Evolutionary conservation across 495 filamentous ascomycete species (phyloP), one percentile per base, ranked within the genome.

Genomic region (Penicilliopsis zonata): DNA sequence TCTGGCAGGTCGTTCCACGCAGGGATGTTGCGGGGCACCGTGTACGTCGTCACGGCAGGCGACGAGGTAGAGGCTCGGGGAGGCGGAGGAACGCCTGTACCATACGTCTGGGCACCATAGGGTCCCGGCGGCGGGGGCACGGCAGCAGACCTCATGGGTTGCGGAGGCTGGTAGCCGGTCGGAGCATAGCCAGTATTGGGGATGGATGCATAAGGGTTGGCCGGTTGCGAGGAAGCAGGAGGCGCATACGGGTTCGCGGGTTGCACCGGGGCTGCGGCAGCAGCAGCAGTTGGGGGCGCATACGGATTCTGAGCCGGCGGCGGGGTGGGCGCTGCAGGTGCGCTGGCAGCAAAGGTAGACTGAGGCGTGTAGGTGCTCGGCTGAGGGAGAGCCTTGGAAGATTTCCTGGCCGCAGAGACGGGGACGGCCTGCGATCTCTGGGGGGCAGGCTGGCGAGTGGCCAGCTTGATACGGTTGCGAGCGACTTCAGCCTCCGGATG

Each of bases 1-100:
- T 93, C 75, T 1, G 90, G 90, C 35, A 88, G 76, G 56, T 99
- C 90, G 43, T 99, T 99, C 90, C 90, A 99, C 33, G 79, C 78
- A 20, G 74, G 72, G 25, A 74, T 71, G 36, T 80, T 76, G 36
- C 72, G 74, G 38, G 70, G 69, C 36, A 74, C 80, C 12, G 81
- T 69, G 32, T 86, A 85, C 9, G 82, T 78, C 9, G 57, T 55
- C 18, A 63, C 39, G 9, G 76, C 71, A 17, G 78, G 72, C 15
- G 81, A 80, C 19, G 73, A 59, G 35, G 65, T 63, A 23, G 61
- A 57, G 13, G 58, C 63, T 16, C 74, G 69, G 24, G 71, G 77
- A 36, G 73, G 76, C 20, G 77, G 69, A 28, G 76, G 67, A 12
- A 66, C 56, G 31, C 50, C 49, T 8, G 52, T 50, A 25, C 51